Evolutionary conservation across 305 asterid species (phyloP), one percentile per base, ranked within the genome.

Genomic region (Petunia hybrid): DNA sequence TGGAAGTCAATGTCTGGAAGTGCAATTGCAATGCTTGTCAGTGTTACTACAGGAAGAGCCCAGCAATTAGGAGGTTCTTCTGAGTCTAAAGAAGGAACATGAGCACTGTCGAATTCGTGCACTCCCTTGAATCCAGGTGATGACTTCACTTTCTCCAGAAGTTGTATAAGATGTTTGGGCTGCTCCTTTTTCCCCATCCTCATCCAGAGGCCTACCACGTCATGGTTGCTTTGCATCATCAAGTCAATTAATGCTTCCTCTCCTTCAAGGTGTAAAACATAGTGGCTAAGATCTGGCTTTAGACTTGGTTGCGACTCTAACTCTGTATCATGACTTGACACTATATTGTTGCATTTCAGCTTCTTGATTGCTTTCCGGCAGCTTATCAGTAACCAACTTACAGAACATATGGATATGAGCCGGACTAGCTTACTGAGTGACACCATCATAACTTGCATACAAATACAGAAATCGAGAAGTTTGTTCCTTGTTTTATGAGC

Each of bases 1-100:
- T 70, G 77, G 53, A 61, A 82, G 80, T 88, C 84, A 1, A 71
- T 74, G 45, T 81, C 71, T 7, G 88, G 88, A 13, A 87, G 85
- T 40, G 99, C 92, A 10, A 91, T 83, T 14, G 98, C 97, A 71
- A 93, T 92, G 90, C 97, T 92, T 68, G 97, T 85, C 77, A 95
- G 80, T 35, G 98, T 93, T 75, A 88, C 97, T 68, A 90, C 92
- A 14, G 98, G 98, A 62, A 95, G 98, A 57, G 97, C 97, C 97
- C 99, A 95, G 84, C 94, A 84, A 81, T 92, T 88, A 3, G 91
- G 95, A 61, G 98, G 97, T 79, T 93, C 93, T 67, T 83, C 91
- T 7, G 83, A 85, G 70, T 89, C 91, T 57, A 95, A 80, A 14
- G 97, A 87, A 77, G 86, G 92, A 77, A 93, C 90, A 16, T 60